phyloP scores from a whole-genome alignment of 1,284 basidiomycete genomes.

The Ustanciosporium gigantosporum region DNA sequence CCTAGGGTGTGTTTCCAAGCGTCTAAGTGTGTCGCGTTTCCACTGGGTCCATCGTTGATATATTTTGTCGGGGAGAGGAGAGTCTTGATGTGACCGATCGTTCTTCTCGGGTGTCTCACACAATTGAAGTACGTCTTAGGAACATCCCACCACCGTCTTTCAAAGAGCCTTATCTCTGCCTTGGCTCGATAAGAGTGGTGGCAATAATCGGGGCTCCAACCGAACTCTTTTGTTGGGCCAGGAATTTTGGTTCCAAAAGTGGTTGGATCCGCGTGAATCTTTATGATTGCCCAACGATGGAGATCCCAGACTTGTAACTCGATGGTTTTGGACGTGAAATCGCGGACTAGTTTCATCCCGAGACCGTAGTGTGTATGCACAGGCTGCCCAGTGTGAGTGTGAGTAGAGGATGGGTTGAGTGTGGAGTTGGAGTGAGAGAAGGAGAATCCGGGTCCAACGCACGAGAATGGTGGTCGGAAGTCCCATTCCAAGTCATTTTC shows the following conservation, averaged over 20 bases:
- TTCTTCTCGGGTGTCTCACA: neutral
- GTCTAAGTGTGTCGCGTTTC: neutral
- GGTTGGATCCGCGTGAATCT: constrained; percentile 3
- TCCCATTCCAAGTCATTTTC: constrained; percentile 23
- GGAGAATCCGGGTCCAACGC: constrained; percentile 9
- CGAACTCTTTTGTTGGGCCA: constrained; percentile 10
- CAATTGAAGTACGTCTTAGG: neutral
- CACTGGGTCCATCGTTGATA: neutral
- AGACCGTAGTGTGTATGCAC: constrained; percentile 11
- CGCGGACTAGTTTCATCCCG: constrained; percentile 9
- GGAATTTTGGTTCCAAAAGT: constrained; percentile 29
- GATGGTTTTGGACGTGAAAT: constrained; percentile 10
- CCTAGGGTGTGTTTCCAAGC: constrained; percentile 3
- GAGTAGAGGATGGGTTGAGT: too few species aligned
- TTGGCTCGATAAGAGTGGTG: constrained; percentile 29
- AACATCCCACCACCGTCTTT: neutral
- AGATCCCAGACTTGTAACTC: constrained; percentile 19
- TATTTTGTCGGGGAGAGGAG: neutral
- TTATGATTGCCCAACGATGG: constrained; percentile 10
- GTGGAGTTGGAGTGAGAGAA: neutral
- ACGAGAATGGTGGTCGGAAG: constrained; percentile 20
- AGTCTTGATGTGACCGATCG: neutral
- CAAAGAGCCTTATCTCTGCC: constrained; percentile 6
- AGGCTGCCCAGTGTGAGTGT: too few species aligned
- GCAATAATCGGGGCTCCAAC: constrained; percentile 26